Percentiles rank a stretch among this genome's conserved stretches.
Evolutionary conservation across 2,329 filamentous ascomycete genomes (phyloP).

Genomic region (Cadophora sp.): DNA sequence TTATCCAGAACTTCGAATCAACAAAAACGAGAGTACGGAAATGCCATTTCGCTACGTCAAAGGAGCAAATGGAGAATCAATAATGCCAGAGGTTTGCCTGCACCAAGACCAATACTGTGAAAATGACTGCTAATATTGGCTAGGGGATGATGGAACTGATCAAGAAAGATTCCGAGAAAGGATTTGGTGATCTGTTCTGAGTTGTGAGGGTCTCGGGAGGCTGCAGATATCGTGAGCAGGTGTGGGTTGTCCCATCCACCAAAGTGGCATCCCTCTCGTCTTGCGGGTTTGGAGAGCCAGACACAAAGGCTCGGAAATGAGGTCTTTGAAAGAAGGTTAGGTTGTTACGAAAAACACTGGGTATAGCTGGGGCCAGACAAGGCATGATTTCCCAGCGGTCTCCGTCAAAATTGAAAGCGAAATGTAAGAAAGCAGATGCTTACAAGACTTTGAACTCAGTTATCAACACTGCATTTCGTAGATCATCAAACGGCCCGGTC

Average conservation of each 20-base stretch:
- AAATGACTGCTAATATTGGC: slow-evolving; percentile 33
- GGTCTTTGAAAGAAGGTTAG: background rate
- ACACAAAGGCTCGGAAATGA: background rate
- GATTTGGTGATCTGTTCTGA: slow-evolving; percentile 83
- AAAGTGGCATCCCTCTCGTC: background rate
- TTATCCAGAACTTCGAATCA: slow-evolving; percentile 87
- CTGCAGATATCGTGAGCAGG: background rate
- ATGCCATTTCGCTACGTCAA: slow-evolving; percentile 99
- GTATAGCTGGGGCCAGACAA: no score
- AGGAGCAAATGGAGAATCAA: slow-evolving; percentile 74
- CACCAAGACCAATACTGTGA: background rate
- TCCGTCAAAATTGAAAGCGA: no score
- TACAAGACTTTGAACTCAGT: no score
- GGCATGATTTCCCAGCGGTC: no score
- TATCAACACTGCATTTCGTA: no score
- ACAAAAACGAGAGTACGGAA: slow-evolving; percentile 90
- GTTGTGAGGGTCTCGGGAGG: background rate
- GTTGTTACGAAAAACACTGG: background rate
- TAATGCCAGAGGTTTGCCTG: slow-evolving; percentile 84
- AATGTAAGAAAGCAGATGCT: no score
- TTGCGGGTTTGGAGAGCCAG: background rate
- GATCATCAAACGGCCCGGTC: no score
- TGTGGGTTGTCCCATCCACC: background rate
- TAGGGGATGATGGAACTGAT: slow-evolving; percentile 93
- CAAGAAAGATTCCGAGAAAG: slow-evolving; percentile 91